Evolutionary conservation across 2,329 filamentous ascomycete species (phyloP).

Genomic region (Apiospora marii): DNA sequence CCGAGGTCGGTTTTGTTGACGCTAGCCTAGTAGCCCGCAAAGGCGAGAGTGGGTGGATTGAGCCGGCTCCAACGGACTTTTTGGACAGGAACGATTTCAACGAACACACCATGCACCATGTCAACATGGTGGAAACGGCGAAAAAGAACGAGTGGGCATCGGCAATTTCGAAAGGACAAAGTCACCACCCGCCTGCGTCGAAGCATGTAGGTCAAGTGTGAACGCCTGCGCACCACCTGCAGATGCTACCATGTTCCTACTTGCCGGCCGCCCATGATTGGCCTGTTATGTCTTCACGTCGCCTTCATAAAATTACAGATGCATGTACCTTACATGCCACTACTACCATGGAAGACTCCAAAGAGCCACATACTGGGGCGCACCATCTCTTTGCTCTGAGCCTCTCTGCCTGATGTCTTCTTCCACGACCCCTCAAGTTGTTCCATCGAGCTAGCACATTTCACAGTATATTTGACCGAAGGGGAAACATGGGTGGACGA

Average conservation of each 20-base stretch:
- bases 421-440: neutral
- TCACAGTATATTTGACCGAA: neutral
- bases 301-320: neutral
- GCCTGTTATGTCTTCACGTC: constrained; percentile 9
- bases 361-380: neutral
- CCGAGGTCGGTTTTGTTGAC: neutral
- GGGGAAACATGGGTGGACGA: neutral
- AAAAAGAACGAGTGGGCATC: neutral
- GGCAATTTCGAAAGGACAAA: neutral
- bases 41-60: neutral
- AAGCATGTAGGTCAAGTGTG: neutral
- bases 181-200: neutral
- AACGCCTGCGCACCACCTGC: constrained; percentile 3
- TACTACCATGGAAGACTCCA: neutral
- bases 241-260: neutral
- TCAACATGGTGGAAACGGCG: neutral
- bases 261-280: constrained; percentile 1
- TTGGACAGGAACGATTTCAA: neutral
- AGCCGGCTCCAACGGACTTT: constrained; percentile 4
- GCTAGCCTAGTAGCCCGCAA: neutral
- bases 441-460: neutral
- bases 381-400: neutral
- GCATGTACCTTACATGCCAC: constrained; percentile 15
- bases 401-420: neutral
- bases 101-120: neutral